Conservation (phyloP, 192 early-diverging fungal genomes). For the Funneliformis mosseae region DNA sequence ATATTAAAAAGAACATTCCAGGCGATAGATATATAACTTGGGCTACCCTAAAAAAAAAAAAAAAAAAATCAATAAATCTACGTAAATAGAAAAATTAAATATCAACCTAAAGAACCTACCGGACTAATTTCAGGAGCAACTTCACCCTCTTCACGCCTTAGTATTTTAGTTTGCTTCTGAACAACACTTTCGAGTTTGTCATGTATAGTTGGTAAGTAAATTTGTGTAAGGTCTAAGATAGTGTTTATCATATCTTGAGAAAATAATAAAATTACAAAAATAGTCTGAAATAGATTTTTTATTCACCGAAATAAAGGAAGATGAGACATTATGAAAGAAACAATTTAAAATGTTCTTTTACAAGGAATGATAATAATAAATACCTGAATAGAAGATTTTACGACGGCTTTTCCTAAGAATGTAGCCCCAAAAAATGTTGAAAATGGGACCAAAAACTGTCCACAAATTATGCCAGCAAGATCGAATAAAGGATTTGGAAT, state of each 20-base stretch:
- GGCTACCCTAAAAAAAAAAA: slow-evolving; percentile 21
- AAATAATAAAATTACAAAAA: slow-evolving; percentile 82
- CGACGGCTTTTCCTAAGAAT: slow-evolving; percentile 87
- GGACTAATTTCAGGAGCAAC: slow-evolving; percentile 23
- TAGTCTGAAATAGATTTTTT: slow-evolving; percentile 46
- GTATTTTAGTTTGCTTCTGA: slow-evolving; percentile 44
- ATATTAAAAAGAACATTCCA: slow-evolving; percentile 82
- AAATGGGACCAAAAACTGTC: slow-evolving; percentile 89
- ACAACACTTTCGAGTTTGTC: slow-evolving; percentile 56
- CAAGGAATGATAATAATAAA: not conserved
- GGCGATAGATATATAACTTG: slow-evolving; percentile 59
- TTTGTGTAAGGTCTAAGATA: slow-evolving; percentile 55
- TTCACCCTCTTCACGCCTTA: slow-evolving; percentile 35
- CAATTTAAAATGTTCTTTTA: not conserved
- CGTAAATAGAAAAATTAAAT: not conserved
- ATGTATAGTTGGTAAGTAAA: slow-evolving; percentile 60
- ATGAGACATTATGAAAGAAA: too few species aligned
- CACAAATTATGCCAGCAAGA: slow-evolving; percentile 93
- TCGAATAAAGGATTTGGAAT: slow-evolving; percentile 98
- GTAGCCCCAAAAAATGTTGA: slow-evolving; percentile 96
- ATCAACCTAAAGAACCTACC: slow-evolving; percentile 13
- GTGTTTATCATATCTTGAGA: slow-evolving; percentile 73
- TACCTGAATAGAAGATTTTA: slow-evolving; percentile 87
- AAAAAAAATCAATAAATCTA: slow-evolving; percentile 13
- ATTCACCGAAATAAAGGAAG: not conserved